Base-by-base conservation (phyloP, 192 early-diverging fungal species). In the Powellomyces hirtus region DNA sequence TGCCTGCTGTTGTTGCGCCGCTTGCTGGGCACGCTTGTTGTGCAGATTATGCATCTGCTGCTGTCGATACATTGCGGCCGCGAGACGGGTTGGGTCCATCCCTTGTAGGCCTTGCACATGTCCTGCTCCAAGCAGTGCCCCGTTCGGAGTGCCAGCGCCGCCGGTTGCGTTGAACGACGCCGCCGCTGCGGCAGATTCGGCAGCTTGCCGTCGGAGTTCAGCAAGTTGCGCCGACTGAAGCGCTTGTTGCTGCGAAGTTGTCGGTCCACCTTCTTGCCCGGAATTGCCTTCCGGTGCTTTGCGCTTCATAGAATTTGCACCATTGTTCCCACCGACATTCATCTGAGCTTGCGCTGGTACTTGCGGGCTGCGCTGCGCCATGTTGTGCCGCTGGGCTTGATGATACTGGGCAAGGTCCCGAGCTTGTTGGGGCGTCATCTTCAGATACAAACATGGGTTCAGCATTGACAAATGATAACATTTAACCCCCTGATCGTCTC, bases 381-480 rank as follows among this genome's bases (percentile, higher is more conserved):
- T 16, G 18, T 56, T 56, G 27, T 56, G 53, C 2, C 18, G 6
- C 6, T 56, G 53, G 1, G 53, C 18, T 16, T 33, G 24, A 29
- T 56, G 53, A 31, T 56, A 56, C 7, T 30, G 29, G 18, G 18
- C 18, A 8, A 56, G 26, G n/a, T 49, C 46, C 4, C 46, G 46
- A 4, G 26, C 53, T 18, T 56, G 53, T 56, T 56, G 53, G 16
- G 53, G 14, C 16, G 53, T 56, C 53, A 56, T 56, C 53, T 56
- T 22, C 18, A 24, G n/a, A n/a, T n/a, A n/a, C n/a, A n/a, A n/a
- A n/a, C n/a, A n/a, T n/a, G n/a, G n/a, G n/a, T n/a, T n/a, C n/a
- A n/a, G n/a, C n/a, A n/a, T n/a, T n/a, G n/a, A n/a, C n/a, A n/a
- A n/a, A n/a, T n/a, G n/a, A n/a, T n/a, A 10, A 52, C 51, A 20